Percentiles rank a stretch among this genome's conserved stretches.
Evolutionary conservation across 192 early-diverging fungal genomes (phyloP).

Genomic region (Backusella tarrabulga): DNA sequence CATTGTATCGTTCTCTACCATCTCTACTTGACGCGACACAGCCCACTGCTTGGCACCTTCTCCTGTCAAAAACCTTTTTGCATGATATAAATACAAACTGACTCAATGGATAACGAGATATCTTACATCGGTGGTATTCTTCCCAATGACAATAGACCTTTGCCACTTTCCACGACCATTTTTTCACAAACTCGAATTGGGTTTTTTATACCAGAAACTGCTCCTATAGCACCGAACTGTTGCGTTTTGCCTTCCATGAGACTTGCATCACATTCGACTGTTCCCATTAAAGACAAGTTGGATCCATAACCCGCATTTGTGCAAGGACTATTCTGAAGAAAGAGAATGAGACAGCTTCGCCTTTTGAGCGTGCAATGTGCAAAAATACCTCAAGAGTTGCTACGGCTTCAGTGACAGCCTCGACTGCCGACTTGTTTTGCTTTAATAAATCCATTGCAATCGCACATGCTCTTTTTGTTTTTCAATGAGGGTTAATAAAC

Average conservation of each 20-base stretch:
- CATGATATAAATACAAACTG: conserved; percentile 10
- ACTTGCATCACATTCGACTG: conserved; percentile 86
- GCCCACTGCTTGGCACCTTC: conserved; percentile 55
- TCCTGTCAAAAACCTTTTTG: conserved; percentile 47
- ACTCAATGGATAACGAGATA: neutral
- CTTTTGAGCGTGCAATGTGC: neutral
- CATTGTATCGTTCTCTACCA: neutral
- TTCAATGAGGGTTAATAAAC: neutral
- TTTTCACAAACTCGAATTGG: conserved; percentile 59
- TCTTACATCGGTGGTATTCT: conserved; percentile 49
- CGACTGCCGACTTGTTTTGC: conserved; percentile 15
- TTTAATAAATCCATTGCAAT: conserved; percentile 30
- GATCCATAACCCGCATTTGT: conserved; percentile 67
- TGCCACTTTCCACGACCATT: conserved; percentile 44
- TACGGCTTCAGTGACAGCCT: conserved; percentile 41
- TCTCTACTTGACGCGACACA: conserved; percentile 6
- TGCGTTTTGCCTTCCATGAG: conserved; percentile 66
- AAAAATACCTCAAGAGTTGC: conserved; percentile 33
- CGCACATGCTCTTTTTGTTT: conserved; percentile 35
- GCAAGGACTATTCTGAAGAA: conserved; percentile 34
- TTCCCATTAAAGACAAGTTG: conserved; percentile 71
- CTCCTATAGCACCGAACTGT: conserved; percentile 80
- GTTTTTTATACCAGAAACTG: conserved; percentile 63
- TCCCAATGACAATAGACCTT: conserved; percentile 46
- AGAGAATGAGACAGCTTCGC: neutral